Percentiles rank a stretch among this genome's conserved stretches.
phyloP scores from a whole-genome alignment of 495 filamentous ascomycete species.

The Antarctomyces pellizariae region DNA sequence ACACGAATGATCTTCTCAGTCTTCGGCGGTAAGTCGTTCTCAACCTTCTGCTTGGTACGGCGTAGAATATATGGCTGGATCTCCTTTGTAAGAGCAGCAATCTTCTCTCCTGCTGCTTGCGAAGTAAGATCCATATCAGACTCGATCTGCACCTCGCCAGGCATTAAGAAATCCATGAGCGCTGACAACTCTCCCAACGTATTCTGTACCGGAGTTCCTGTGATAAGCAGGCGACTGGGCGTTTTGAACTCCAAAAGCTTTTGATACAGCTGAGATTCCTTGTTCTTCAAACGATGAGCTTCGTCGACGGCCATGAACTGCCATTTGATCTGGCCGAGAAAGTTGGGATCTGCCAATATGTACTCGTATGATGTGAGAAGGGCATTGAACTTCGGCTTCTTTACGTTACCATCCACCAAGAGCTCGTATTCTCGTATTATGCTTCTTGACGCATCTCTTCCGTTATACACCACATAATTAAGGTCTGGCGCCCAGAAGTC shows the following conservation, averaged over 20 bases:
- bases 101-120: conserved; percentile 36
- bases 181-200: conserved; percentile 79
- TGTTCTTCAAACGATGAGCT: conserved; percentile 90
- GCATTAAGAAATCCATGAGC: conserved; percentile 87
- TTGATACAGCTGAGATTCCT: conserved; percentile 72
- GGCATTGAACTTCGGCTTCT: conserved; percentile 81
- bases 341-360: conserved; percentile 53
- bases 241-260: conserved; percentile 68
- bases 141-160: conserved; percentile 66
- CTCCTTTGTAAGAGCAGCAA: conserved; percentile 17
- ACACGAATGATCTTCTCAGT: conserved; percentile 97
- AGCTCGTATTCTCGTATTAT: conserved; percentile 78
- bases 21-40: conserved; percentile 87
- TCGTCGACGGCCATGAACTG: conserved; percentile 93
- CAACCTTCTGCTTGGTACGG: conserved; percentile 92
- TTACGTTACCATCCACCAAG: conserved; percentile 57
- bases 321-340: conserved; percentile 78
- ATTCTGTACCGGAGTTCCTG: conserved; percentile 93
- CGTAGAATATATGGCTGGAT: conserved; percentile 84
- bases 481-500: conserved; percentile 89
- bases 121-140: conserved; percentile 67
- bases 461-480: conserved; percentile 93
- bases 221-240: conserved; percentile 75
- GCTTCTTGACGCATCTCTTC: conserved; percentile 54
- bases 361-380: conserved; percentile 93